A percentile compares a stretch with the other conserved stretches of the same genome.
Conservation (phyloP, 495 filamentous ascomycete species). For the Lasiosphaeriaceae sp. region DNA sequence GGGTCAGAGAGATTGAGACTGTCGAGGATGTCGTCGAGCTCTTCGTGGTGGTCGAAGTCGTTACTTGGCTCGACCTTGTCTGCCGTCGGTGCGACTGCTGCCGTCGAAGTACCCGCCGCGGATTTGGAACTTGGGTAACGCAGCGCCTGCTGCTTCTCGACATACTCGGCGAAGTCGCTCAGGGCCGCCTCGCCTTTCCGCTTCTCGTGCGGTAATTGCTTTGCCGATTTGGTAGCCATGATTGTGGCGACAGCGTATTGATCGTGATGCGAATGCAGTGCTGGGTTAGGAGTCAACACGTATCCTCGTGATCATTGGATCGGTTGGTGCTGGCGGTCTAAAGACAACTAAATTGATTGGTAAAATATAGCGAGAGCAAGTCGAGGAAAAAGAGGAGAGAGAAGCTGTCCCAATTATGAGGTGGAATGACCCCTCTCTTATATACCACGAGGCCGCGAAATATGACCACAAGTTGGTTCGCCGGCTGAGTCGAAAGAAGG, state of each 20-base stretch:
- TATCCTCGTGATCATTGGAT: slow-evolving; percentile 20
- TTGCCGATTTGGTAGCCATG: slow-evolving; percentile 55
- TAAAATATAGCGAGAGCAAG: neutral
- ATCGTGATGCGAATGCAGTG: neutral
- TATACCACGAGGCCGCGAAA: neutral
- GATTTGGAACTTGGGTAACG: slow-evolving; percentile 45
- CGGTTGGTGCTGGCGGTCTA: neutral
- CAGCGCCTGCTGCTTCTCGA: slow-evolving; percentile 83
- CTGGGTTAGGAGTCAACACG: neutral
- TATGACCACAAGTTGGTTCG: slow-evolving; percentile 10
- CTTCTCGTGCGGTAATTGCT: slow-evolving; percentile 68
- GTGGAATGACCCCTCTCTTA: neutral
- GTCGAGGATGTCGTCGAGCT: slow-evolving; percentile 85
- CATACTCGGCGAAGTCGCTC: slow-evolving; percentile 96
- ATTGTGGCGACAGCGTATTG: slow-evolving; percentile 30
- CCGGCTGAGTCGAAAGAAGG: slow-evolving; percentile 33
- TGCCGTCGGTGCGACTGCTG: slow-evolving; percentile 51
- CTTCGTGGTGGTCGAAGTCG: slow-evolving; percentile 68
- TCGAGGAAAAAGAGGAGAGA: neutral
- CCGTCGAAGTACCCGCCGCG: slow-evolving; percentile 43
- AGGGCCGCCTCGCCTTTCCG: slow-evolving; percentile 86
- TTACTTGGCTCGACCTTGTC: slow-evolving; percentile 10
- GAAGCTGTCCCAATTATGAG: neutral
- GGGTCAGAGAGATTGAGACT: slow-evolving; percentile 76
- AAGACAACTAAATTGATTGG: neutral